These are phyloP conservation scores for Hyaloscypha hepaticicola DNA, from an alignment of 495 filamentous ascomycete genomes.

Conservation along the genomic window DNA sequence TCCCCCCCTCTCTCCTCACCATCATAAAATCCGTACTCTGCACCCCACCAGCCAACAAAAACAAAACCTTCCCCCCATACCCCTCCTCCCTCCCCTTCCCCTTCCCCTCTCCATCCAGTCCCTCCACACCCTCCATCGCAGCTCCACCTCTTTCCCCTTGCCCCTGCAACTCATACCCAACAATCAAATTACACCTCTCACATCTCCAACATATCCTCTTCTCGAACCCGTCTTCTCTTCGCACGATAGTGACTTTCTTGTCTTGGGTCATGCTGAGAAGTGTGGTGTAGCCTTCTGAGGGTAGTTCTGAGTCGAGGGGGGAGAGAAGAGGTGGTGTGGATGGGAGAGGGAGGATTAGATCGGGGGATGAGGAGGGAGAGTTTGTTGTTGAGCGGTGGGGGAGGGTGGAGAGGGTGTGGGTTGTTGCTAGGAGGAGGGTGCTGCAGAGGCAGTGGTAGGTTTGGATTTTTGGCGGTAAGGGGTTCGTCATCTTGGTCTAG, in stretches of 20 bases:
- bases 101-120: conserved; percentile 9
- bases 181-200: conserved; percentile 59
- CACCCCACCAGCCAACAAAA: conserved; percentile 58
- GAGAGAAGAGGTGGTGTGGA: conserved; percentile 19
- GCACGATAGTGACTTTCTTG: conserved; percentile 52
- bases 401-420: conserved; percentile 52
- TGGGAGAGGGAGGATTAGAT: conserved; percentile 42
- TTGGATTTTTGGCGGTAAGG: conserved; percentile 26
- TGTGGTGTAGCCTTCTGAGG: conserved; percentile 33
- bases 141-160: conserved; percentile 2
- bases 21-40: conserved; percentile 48
- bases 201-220: conserved; percentile 62
- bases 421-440: conserved; percentile 67
- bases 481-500: conserved; percentile 6
- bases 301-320: conserved; percentile 7
- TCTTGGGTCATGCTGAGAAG: conserved; percentile 40
- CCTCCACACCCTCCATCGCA: conserved; percentile 30
- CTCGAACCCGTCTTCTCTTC: conserved; percentile 70
- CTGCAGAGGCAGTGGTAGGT: conserved; percentile 77
- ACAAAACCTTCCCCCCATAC: conserved; percentile 42
- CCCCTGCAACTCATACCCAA: conserved; percentile 59
- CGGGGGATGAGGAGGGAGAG: neutral
- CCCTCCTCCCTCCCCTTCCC: conserved; percentile 26
- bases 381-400: conserved; percentile 49
- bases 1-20: conserved; percentile 22